phyloP scores from a whole-genome alignment of 2,329 filamentous ascomycete genomes.

The Sphaerulina musiva region DNA sequence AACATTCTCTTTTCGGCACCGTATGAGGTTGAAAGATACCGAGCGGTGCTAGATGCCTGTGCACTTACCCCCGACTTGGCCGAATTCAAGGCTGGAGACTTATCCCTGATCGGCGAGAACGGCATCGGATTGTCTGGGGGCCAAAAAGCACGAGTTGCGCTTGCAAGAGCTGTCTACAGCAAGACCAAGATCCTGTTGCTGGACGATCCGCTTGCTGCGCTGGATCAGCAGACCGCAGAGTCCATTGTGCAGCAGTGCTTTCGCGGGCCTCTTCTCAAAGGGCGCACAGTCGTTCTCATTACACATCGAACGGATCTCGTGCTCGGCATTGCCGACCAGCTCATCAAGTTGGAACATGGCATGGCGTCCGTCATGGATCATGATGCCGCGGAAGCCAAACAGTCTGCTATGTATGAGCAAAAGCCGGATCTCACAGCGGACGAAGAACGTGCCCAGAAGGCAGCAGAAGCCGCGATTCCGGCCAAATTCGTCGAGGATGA shows the following conservation, averaged over 20 bases:
- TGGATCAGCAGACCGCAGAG: slow-evolving; percentile 58
- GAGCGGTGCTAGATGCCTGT: slow-evolving; percentile 61
- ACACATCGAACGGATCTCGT: slow-evolving; percentile 67
- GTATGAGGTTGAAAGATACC: slow-evolving; percentile 64
- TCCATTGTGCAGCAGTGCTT: slow-evolving; percentile 54
- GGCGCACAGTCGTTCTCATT: slow-evolving; percentile 52
- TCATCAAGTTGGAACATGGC: slow-evolving; percentile 63
- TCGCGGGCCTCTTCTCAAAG: slow-evolving; percentile 48
- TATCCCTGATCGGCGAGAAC: slow-evolving; percentile 46
- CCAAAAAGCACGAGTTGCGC: slow-evolving; percentile 43
- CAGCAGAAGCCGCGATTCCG: slow-evolving; percentile 48
- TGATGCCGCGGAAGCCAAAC: slow-evolving; percentile 15
- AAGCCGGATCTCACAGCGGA: slow-evolving; percentile 21
- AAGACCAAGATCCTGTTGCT: slow-evolving; percentile 42
- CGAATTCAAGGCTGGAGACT: slow-evolving; percentile 57
- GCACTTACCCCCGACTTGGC: slow-evolving; percentile 56
- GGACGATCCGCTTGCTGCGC: slow-evolving; percentile 44
- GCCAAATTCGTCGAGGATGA: slow-evolving; percentile 78
- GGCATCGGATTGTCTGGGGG: slow-evolving; percentile 45
- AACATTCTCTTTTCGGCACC: slow-evolving; percentile 60
- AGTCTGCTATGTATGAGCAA: neutral
- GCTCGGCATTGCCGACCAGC: slow-evolving; percentile 63
- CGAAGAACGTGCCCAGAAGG: slow-evolving; percentile 34
- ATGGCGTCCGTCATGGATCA: slow-evolving; percentile 37
- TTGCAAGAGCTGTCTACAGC: slow-evolving; percentile 45